A percentile compares a stretch with the other conserved stretches of the same genome.
Evolutionary conservation across 768 basidiomycete species (phyloP).

Genomic region (Mycena alexandri): DNA sequence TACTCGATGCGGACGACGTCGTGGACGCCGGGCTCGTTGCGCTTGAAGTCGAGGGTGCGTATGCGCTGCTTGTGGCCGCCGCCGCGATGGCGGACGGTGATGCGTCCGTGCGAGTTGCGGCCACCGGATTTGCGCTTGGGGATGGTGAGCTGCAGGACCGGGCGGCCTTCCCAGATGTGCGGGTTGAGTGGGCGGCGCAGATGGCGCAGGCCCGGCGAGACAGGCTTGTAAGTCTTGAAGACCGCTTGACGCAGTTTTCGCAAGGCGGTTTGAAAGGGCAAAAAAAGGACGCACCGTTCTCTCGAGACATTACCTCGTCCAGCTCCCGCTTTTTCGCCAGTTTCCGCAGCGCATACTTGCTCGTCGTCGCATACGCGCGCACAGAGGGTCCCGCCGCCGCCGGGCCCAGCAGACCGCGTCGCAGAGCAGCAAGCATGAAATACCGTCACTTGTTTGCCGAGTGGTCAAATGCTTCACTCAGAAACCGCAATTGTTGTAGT

Average conservation of each 20-base stretch:
- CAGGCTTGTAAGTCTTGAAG: conserved; percentile 92
- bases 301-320: conserved; percentile 54
- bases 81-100: conserved; percentile 90
- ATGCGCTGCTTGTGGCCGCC: conserved; percentile 93
- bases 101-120: conserved; percentile 83
- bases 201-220: conserved; percentile 89
- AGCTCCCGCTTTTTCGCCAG: conserved; percentile 51
- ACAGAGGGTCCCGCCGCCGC: conserved; percentile 11
- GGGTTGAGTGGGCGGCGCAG: conserved; percentile 84
- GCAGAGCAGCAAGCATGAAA: conserved; percentile 31
- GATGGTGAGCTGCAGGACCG: conserved; percentile 84
- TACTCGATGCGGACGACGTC: conserved; percentile 97
- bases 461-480: no score
- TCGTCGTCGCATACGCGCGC: conserved; percentile 55
- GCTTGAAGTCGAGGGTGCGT: conserved; percentile 87
- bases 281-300: no score
- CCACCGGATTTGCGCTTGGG: conserved; percentile 90
- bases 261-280: no score
- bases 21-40: conserved; percentile 82
- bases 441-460: no score
- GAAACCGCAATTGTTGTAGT: no score
- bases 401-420: conserved; percentile 9
- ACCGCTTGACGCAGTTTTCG: conserved; percentile 51
- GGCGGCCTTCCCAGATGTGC: conserved; percentile 89
- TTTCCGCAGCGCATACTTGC: conserved; percentile 45